Evolutionary conservation across 768 basidiomycete species (phyloP).

Genomic region (Auricularia heimuer): DNA sequence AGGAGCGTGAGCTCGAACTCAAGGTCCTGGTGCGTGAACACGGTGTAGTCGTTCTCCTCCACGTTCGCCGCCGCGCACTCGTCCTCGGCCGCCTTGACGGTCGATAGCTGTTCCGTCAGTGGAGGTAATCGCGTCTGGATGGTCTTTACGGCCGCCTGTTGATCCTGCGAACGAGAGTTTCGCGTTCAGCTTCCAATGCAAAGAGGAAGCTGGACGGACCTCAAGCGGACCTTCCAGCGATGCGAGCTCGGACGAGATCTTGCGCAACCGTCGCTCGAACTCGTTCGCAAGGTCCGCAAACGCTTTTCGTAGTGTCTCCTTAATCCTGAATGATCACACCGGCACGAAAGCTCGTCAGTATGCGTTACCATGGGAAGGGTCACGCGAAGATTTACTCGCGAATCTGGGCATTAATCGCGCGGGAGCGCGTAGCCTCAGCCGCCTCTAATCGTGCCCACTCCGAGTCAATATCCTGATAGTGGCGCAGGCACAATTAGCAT

Average conservation of each 20-base stretch:
- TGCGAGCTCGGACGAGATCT: slow-evolving; percentile 62
- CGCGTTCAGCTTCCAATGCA: not conserved
- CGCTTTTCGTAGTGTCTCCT: slow-evolving; percentile 64
- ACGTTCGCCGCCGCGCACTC: slow-evolving; percentile 83
- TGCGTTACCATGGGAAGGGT: not conserved
- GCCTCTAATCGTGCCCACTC: slow-evolving; percentile 66
- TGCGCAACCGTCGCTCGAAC: slow-evolving; percentile 58
- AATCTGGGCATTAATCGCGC: slow-evolving; percentile 82
- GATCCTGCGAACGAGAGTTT: slow-evolving; percentile 36
- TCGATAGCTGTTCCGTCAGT: slow-evolving; percentile 44
- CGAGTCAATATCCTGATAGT: slow-evolving; percentile 51
- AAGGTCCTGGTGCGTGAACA: slow-evolving; percentile 81
- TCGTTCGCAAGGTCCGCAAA: slow-evolving; percentile 72
- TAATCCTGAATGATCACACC: slow-evolving; percentile 45
- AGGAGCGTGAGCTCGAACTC: slow-evolving; percentile 82
- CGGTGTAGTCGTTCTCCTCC: slow-evolving; percentile 94
- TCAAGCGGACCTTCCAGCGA: slow-evolving; percentile 69
- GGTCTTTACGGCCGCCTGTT: slow-evolving; percentile 55
- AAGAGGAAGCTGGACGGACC: slow-evolving; percentile 26
- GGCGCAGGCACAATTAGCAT: slow-evolving; percentile 4
- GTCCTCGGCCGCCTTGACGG: slow-evolving; percentile 43
- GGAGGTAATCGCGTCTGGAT: slow-evolving; percentile 61
- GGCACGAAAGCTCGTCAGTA: not conserved
- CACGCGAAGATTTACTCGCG: slow-evolving; percentile 42
- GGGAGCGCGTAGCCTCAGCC: slow-evolving; percentile 67